Evolutionary conservation across 1,284 basidiomycete species (phyloP), one percentile per base, ranked within the genome.

Genomic region (Filobasidium uniguttulatum): DNA sequence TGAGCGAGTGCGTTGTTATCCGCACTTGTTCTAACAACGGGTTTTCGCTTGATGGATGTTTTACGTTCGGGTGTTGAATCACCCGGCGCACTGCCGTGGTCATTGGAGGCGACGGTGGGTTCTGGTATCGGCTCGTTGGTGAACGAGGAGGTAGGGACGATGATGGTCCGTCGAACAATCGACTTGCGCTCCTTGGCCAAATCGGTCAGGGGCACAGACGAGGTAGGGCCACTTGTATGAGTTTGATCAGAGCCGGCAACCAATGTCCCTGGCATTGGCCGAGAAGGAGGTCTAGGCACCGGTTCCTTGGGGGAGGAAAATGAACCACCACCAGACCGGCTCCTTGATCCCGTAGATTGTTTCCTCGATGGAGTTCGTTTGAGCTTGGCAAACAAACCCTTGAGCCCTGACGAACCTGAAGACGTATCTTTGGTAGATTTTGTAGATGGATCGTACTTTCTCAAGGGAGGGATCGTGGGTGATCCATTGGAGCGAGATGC

Each of bases 361-460:
- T 53, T 53, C 23, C 45, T 29, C 5, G 51, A 53, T 6, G 51
- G 46, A 23, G 48, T 53, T 17, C 51, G 40, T 19, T 48, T 49
- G 17, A 53, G 44, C 31, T 53, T 53, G 35, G 51, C 51, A 4
- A 53, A 20, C 10, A 53, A 46, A n/a, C 34, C 43, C 28, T 53
- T 53, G 12, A 53, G 28, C 3, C 46, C 51, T n/a, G 23, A 28
- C 15, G 40, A 26, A 43, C 15, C 26, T 8, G 26, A 26, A 4
- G 25, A 3, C 17, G 15, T 20, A 14, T 12, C n/a, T 5, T 26
- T 26, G 4, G 40, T 10, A 17, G 40, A 28, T 6, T 15, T 9
- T 3, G 40, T 14, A 5, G n/a, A 17, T 15, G 40, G 22, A 23
- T 43, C 22, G 9, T 28, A 8, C 2, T 43, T 26, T 9, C 25